Conservation (phyloP, 2,329 filamentous ascomycete species). For the Trichoderma endophyticum region DNA sequence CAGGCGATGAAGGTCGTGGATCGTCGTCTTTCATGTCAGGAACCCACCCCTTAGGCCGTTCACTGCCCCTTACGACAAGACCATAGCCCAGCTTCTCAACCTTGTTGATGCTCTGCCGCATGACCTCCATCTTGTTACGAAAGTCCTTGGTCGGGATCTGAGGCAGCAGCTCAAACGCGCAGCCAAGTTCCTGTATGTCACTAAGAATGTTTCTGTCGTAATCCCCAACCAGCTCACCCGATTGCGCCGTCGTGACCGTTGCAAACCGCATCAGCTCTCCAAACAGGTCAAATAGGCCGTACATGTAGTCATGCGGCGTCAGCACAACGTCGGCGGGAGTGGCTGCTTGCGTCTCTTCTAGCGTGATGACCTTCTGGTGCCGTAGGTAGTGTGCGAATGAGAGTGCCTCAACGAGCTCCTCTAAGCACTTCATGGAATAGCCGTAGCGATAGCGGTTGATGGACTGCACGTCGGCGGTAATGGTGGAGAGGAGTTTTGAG, state of each 20-base stretch:
- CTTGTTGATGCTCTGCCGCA: constrained; percentile 86
- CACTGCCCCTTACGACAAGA: constrained; percentile 79
- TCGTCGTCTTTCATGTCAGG: constrained; percentile 61
- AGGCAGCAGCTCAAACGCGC: constrained; percentile 70
- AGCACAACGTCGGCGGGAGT: constrained; percentile 58
- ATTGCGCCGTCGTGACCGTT: constrained; percentile 80
- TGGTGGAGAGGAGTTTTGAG: constrained; percentile 59
- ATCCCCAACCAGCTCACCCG: constrained; percentile 49
- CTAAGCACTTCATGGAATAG: constrained; percentile 76
- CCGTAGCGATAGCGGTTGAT: constrained; percentile 82
- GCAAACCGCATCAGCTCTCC: constrained; percentile 97
- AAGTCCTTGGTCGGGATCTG: constrained; percentile 57
- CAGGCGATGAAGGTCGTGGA: constrained; percentile 30
- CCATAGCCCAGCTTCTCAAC: constrained; percentile 90
- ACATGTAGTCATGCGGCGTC: constrained; percentile 80
- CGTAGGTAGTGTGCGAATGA: constrained; percentile 86
- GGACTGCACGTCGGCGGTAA: constrained; percentile 71
- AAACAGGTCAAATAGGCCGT: constrained; percentile 89
- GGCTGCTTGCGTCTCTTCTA: constrained; percentile 53
- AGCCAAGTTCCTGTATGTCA: constrained; percentile 76
- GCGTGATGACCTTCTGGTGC: constrained; percentile 69
- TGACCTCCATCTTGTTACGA: constrained; percentile 77
- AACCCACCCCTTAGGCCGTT: constrained; percentile 88
- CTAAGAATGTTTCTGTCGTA: constrained; percentile 61
- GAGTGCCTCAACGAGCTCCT: constrained; percentile 91